These are phyloP conservation scores for Cytidiella melzeri DNA, from an alignment of 768 basidiomycete species.

Conservation along the genomic window DNA sequence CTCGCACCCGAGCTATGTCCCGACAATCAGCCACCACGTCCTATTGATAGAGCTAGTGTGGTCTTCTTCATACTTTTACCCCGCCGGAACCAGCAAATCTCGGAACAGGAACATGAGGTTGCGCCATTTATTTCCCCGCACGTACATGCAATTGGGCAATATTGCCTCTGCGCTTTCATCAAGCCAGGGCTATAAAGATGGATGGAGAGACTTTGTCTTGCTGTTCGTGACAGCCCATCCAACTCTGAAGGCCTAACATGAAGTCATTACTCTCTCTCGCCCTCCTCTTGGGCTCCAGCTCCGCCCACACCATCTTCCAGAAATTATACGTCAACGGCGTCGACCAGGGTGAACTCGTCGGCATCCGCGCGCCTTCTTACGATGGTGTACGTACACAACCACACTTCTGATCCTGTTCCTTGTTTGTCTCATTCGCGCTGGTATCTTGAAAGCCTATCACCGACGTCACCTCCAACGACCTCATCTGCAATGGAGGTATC, in stretches of 20 bases:
- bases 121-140: not conserved
- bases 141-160: not conserved
- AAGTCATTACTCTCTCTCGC: slow-evolving; percentile 14
- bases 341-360: slow-evolving; percentile 37
- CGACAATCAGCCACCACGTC: too few species aligned
- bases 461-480: slow-evolving; percentile 47
- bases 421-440: too few species aligned
- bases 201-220: not conserved
- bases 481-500: slow-evolving; percentile 50
- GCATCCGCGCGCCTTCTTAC: slow-evolving; percentile 41
- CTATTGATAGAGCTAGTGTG: too few species aligned
- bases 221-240: not conserved
- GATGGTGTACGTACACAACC: slow-evolving; percentile 33
- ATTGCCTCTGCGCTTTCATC: not conserved
- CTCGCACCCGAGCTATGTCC: too few species aligned
- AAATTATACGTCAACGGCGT: slow-evolving; percentile 49
- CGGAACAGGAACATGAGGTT: not conserved
- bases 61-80: too few species aligned
- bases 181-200: too few species aligned
- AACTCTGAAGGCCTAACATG: not conserved
- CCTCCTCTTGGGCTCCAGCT: slow-evolving; percentile 30
- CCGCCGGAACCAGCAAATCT: too few species aligned
- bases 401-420: not conserved
- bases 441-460: slow-evolving; percentile 52
- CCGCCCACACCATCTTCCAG: slow-evolving; percentile 50